phyloP scores from a whole-genome alignment of 2,329 filamentous ascomycete genomes.

The Ceratocystiopsis brevicomis region DNA sequence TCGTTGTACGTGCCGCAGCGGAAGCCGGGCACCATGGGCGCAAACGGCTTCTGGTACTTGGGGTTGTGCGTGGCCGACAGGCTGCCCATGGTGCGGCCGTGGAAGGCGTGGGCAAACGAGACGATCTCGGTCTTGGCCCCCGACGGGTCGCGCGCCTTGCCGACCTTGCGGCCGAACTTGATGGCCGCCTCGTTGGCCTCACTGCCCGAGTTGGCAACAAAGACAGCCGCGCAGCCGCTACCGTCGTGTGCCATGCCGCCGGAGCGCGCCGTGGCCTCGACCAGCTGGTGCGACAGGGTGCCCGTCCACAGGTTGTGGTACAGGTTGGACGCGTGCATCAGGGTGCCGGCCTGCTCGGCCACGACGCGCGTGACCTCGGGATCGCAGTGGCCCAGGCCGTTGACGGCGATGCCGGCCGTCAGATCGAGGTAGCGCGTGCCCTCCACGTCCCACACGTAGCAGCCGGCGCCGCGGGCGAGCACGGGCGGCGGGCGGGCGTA shows the following conservation, averaged over 20 bases:
- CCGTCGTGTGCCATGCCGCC: constrained; percentile 49
- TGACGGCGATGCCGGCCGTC: constrained; percentile 90
- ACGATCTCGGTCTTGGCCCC: constrained; percentile 68
- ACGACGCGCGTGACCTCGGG: constrained; percentile 57
- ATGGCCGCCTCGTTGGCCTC: constrained; percentile 97
- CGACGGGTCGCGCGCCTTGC: constrained; percentile 53
- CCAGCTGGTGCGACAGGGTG: constrained; percentile 64
- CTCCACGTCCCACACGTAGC: constrained; percentile 78
- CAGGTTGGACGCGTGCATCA: constrained; percentile 86
- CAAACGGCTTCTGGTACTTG: constrained; percentile 90
- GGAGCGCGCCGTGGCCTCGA: constrained; percentile 60
- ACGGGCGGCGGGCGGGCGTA: constrained; percentile 81
- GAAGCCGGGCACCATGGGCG: constrained; percentile 91
- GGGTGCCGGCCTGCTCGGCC: constrained; percentile 42
- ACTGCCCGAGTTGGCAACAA: constrained; percentile 89
- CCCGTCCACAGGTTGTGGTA: constrained; percentile 97
- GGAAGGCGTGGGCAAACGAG: constrained; percentile 82
- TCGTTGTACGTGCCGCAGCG: constrained; percentile 76
- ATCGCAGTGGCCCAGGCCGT: constrained; percentile 79
- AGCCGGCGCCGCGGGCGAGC: constrained; percentile 74
- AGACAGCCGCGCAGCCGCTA: constrained; percentile 45
- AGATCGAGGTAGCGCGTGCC: constrained; percentile 83
- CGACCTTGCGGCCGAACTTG: constrained; percentile 88
- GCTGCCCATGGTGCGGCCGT: constrained; percentile 88
- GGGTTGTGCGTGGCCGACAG: constrained; percentile 93